phyloP scores from a whole-genome alignment of 2,329 filamentous ascomycete species.

The Elsinoe ampelina region DNA sequence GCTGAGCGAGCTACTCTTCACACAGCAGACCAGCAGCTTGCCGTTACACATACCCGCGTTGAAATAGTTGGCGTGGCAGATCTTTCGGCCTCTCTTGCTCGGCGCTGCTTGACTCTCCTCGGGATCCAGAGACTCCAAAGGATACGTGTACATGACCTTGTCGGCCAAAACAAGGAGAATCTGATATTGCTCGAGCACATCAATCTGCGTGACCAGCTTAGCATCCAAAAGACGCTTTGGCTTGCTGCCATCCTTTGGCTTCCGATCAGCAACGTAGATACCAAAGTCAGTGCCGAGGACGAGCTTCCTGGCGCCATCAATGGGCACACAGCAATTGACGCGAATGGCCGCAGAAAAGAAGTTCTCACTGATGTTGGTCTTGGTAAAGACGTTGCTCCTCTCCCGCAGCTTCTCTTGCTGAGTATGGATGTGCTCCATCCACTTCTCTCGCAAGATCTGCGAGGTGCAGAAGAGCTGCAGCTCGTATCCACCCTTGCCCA shows the following conservation, averaged over 20 bases:
- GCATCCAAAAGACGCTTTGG: conserved; percentile 80
- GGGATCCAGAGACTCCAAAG: conserved; percentile 74
- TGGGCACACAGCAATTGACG: conserved; percentile 90
- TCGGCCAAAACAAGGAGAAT: conserved; percentile 85
- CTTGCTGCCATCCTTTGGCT: conserved; percentile 66
- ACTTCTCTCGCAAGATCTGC: conserved; percentile 81
- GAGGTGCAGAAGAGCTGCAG: conserved; percentile 80
- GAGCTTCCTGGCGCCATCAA: conserved; percentile 89
- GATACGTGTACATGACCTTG: conserved; percentile 85
- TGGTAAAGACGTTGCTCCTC: conserved; percentile 60
- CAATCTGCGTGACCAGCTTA: conserved; percentile 83
- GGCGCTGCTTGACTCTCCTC: conserved; percentile 65
- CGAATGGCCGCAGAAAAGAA: conserved; percentile 85
- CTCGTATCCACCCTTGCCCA: conserved; percentile 93
- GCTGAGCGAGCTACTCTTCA: conserved; percentile 86
- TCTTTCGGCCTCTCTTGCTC: conserved; percentile 84
- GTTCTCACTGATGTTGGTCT: conserved; percentile 64
- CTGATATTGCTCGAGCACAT: conserved; percentile 91
- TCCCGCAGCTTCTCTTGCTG: conserved; percentile 82
- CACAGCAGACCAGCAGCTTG: conserved; percentile 87
- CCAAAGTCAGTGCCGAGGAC: conserved; percentile 92
- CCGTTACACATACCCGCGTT: conserved; percentile 92
- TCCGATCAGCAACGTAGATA: conserved; percentile 84
- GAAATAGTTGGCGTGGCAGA: conserved; percentile 98
- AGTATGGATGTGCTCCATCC: conserved; percentile 88